These are phyloP conservation scores for Penicillium lividum DNA, from an alignment of 495 filamentous ascomycete species.

Conservation along the genomic window DNA sequence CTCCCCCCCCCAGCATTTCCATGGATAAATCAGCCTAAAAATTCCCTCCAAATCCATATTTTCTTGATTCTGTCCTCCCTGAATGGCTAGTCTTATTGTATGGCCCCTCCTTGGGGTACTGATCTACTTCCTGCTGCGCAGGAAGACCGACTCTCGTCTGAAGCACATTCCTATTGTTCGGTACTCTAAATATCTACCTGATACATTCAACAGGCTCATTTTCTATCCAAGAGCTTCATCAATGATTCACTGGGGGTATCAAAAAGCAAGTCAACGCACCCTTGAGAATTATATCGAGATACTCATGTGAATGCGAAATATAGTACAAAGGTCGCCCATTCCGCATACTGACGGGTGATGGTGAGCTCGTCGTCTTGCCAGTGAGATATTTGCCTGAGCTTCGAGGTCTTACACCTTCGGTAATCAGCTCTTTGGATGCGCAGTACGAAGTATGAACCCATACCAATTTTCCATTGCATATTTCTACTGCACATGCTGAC, in stretches of 20 bases:
- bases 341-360: slow-evolving; percentile 35
- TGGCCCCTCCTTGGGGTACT: slow-evolving; percentile 19
- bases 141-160: slow-evolving; percentile 11
- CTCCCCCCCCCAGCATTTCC: neutral
- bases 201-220: slow-evolving; percentile 31
- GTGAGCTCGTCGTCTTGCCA: slow-evolving; percentile 37
- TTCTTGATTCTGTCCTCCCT: neutral
- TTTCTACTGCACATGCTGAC: neutral
- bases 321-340: slow-evolving; percentile 35
- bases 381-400: slow-evolving; percentile 33
- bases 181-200: slow-evolving; percentile 24
- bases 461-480: neutral
- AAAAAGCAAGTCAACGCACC: slow-evolving; percentile 19
- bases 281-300: neutral
- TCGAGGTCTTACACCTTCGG: slow-evolving; percentile 16
- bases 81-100: neutral
- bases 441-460: slow-evolving; percentile 27
- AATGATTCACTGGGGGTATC: slow-evolving; percentile 32
- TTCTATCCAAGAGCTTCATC: slow-evolving; percentile 24
- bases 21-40: neutral
- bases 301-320: neutral
- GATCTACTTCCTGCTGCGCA: slow-evolving; percentile 11
- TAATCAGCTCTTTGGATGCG: slow-evolving; percentile 32
- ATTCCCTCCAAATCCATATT: neutral
- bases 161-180: slow-evolving; percentile 30